A percentile compares a stretch with the other conserved stretches of the same genome.
These are phyloP conservation scores for Rugosomyces carneus DNA, from an alignment of 1,284 basidiomycete genomes.

Conservation along the genomic window DNA sequence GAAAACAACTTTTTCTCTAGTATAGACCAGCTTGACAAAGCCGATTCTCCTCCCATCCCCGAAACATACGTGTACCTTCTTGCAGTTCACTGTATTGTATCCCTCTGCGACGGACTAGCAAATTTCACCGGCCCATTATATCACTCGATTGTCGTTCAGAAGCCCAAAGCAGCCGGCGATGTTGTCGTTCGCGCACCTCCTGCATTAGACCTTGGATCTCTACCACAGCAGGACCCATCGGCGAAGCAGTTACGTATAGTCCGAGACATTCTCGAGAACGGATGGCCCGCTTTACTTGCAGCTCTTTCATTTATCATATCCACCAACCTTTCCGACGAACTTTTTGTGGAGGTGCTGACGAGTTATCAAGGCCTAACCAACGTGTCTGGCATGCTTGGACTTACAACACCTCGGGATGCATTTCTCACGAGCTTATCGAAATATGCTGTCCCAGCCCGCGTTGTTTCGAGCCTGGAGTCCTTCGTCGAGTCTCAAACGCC, in stretches of 20 bases:
- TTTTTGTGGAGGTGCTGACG: conserved; percentile 80
- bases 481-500: conserved; percentile 65
- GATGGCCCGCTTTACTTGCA: conserved; percentile 88
- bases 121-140: conserved; percentile 67
- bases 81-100: conserved; percentile 82
- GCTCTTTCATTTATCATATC: conserved; percentile 85
- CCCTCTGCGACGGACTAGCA: conserved; percentile 85
- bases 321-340: conserved; percentile 83
- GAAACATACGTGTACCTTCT: conserved; percentile 92
- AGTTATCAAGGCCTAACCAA: conserved; percentile 83
- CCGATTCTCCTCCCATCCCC: conserved; percentile 87
- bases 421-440: conserved; percentile 85
- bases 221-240: conserved; percentile 52
- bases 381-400: conserved; percentile 82
- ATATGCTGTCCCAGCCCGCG: conserved; percentile 82
- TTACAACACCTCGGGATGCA: conserved; percentile 87
- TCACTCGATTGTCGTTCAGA: conserved; percentile 58
- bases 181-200: conserved; percentile 66
- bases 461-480: conserved; percentile 78
- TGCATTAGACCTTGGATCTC: conserved; percentile 57
- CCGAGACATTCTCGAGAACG: conserved; percentile 74
- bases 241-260: conserved; percentile 56
- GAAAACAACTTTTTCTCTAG: conserved; percentile 33
- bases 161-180: conserved; percentile 60
- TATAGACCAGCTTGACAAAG: conserved; percentile 95